Evolutionary conservation across 2,329 filamentous ascomycete species (phyloP).

Genomic region (Onygenales sp.): DNA sequence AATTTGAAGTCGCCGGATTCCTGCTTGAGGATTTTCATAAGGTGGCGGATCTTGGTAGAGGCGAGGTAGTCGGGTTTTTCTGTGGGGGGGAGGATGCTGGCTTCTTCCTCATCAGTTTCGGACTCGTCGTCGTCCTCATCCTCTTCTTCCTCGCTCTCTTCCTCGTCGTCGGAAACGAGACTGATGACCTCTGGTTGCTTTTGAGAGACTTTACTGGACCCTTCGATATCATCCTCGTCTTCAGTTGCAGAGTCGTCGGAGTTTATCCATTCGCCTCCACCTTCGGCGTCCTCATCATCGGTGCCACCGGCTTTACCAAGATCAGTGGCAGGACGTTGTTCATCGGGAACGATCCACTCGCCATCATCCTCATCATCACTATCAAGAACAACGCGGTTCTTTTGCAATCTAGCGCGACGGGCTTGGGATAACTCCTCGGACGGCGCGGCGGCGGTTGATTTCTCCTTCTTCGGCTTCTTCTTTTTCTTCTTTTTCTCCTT

Average conservation of each 20-base stretch:
- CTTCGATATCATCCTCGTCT: conserved; percentile 18
- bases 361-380: conserved; percentile 54
- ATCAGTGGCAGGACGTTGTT: conserved; percentile 50
- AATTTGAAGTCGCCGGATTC: conserved; percentile 84
- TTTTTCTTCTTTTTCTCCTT: conserved; percentile 32
- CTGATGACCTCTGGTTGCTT: conserved; percentile 22
- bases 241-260: conserved; percentile 58
- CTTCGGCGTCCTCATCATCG: conserved; percentile 82
- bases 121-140: conserved; percentile 28
- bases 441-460: conserved; percentile 30
- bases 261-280: conserved; percentile 68
- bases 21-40: conserved; percentile 68
- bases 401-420: conserved; percentile 19
- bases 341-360: conserved; percentile 69
- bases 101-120: conserved; percentile 26
- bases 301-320: conserved; percentile 71
- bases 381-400: conserved; percentile 36
- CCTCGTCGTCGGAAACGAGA: conserved; percentile 17
- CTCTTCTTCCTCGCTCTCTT: conserved; percentile 18
- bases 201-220: conserved; percentile 15
- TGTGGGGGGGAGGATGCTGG: not conserved
- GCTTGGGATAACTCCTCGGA: conserved; percentile 11
- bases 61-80: conserved; percentile 35
- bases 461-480: conserved; percentile 33
- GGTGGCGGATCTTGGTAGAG: conserved; percentile 85